Base-by-base conservation (phyloP, 2,329 filamentous ascomycete species). In the Alternaria arbusti region DNA sequence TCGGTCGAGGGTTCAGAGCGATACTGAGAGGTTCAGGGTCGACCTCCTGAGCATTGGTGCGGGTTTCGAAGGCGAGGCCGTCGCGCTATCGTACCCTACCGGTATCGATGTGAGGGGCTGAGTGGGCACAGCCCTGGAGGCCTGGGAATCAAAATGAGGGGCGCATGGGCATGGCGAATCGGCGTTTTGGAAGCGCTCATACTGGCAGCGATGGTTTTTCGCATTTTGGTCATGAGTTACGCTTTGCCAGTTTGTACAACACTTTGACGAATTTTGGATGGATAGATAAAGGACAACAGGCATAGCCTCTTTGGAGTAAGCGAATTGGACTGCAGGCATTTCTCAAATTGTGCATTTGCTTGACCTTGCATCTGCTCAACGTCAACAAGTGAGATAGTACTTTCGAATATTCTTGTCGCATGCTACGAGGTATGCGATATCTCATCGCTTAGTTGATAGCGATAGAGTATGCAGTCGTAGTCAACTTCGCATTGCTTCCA, bases 51-150 rank as follows among this genome's bases (percentile, higher is more conserved):
- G 40, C 20, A 26, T 63, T 4, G 64, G 66, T 22, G 50, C 51
- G 36, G 32, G 32, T 8, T 62, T 66, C 13, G 56, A 61, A 6
- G 56, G 15, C 15, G 61, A 57, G 47, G 55, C 32, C 20, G 11
- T 30, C 12, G 49, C 11, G 28, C 30, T 32, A 17, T 28, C 28
- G 26, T 66, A 66, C 25, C 47, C 52, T 6, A n/a, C n/a, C n/a
- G n/a, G n/a, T n/a, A 46, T 68, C 3, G 65, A 68, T 32, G 20
- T 66, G 12, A 17, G 63, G 43, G 63, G 51, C 15, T 66, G 46
- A 66, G 40, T 28, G 25, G 25, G 32, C 26, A 43, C 13, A 44
- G 36, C 36, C 2, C 36, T 40, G 20, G 32, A 59, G 26, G 54
- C 25, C 15, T 15, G 22, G 22, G 9, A 17, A 6, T 5, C 20